These are phyloP conservation scores for Theileria parva DNA, from an alignment of 169 alveolate species.

Conservation along the genomic window DNA sequence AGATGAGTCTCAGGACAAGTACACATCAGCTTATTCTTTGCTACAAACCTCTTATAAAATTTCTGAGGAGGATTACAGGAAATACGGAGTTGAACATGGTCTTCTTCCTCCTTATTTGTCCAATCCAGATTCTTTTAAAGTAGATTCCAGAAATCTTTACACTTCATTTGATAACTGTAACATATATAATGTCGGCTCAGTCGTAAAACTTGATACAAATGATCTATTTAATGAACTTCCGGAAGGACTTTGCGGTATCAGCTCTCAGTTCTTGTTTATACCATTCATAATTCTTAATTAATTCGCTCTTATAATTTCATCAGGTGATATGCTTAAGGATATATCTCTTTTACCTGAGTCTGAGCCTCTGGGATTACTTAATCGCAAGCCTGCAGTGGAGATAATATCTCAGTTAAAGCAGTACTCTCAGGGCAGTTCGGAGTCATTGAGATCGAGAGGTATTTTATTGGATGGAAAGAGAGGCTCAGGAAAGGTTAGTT, in stretches of 20 bases:
- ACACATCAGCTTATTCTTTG: slow-evolving; percentile 49
- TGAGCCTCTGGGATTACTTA: slow-evolving; percentile 61
- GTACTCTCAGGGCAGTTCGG: neutral
- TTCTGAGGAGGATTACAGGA: slow-evolving; percentile 61
- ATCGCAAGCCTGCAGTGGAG: slow-evolving; percentile 57
- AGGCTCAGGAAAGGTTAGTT: slow-evolving; percentile 75
- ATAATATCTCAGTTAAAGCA: slow-evolving; percentile 67
- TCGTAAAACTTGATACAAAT: slow-evolving; percentile 36
- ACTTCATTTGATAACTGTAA: slow-evolving; percentile 26
- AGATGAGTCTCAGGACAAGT: slow-evolving; percentile 29
- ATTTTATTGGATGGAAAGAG: slow-evolving; percentile 77
- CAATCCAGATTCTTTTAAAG: slow-evolving; percentile 36
- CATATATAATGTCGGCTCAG: slow-evolving; percentile 41
- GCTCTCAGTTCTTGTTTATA: too few relatives aligned
- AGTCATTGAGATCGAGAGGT: slow-evolving; percentile 34
- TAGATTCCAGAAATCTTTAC: slow-evolving; percentile 30
- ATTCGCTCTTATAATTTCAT: neutral
- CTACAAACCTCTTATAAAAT: slow-evolving; percentile 43
- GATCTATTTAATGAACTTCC: slow-evolving; percentile 35
- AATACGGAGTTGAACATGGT: slow-evolving; percentile 61
- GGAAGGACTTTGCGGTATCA: slow-evolving; percentile 63
- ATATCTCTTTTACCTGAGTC: slow-evolving; percentile 61
- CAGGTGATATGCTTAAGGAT: slow-evolving; percentile 63
- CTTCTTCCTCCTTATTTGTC: slow-evolving; percentile 49
- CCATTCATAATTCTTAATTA: neutral